Evolutionary conservation across 345 rosid genomes (phyloP).

Genomic region (Arabis alpina): DNA sequence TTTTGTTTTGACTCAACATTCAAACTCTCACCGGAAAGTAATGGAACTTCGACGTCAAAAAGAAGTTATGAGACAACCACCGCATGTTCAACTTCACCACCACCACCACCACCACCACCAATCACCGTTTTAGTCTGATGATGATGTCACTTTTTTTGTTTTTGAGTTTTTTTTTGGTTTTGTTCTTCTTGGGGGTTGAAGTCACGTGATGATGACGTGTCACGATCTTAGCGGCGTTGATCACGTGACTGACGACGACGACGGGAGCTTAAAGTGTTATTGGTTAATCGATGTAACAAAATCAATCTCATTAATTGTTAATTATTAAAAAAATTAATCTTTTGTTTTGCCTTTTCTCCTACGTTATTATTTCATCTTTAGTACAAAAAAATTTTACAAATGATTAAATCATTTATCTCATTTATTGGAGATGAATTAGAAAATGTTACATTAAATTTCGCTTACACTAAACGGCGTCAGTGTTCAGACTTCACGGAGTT

Average conservation of each 20-base stretch:
- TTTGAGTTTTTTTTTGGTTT: neutral
- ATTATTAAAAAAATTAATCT: conserved; percentile 23
- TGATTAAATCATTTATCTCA: conserved; percentile 15
- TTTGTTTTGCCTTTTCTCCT: conserved; percentile 29
- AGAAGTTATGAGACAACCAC: conserved; percentile 50
- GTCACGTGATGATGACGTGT: conserved; percentile 53
- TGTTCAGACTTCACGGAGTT: conserved; percentile 12
- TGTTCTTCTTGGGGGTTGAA: conserved; percentile 34
- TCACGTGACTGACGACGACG: conserved; percentile 40
- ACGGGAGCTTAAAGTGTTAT: conserved; percentile 24
- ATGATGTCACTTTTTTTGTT: conserved; percentile 13
- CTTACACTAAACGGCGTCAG: conserved; percentile 38
- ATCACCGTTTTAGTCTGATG: conserved; percentile 28
- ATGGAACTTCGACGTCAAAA: conserved; percentile 82
- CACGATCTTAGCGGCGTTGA: conserved; percentile 32
- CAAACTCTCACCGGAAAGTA: conserved; percentile 84
- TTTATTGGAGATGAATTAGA: conserved; percentile 14
- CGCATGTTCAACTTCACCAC: conserved; percentile 43
- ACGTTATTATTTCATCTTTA: conserved; percentile 27
- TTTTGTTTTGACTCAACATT: conserved; percentile 75
- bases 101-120: conserved; percentile 45
- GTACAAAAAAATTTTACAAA: neutral
- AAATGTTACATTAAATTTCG: conserved; percentile 19
- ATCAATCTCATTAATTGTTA: conserved; percentile 39
- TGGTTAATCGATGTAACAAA: neutral